Evolutionary conservation across 352 stramenopile genomes (phyloP).

Genomic region (Pelagophyceae sp.): DNA sequence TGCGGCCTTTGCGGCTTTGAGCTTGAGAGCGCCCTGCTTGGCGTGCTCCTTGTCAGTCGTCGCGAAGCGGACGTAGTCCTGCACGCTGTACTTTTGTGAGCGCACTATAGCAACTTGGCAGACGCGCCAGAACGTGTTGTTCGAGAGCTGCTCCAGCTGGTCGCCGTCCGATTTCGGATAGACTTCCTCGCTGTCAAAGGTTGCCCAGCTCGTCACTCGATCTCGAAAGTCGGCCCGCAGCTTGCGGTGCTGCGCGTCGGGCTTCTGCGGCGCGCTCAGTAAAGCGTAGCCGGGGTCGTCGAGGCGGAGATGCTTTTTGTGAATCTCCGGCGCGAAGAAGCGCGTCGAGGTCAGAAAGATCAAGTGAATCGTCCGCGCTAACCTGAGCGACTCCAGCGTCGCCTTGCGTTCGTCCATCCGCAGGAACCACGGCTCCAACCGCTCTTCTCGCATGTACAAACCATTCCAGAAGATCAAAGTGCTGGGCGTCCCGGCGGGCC

Average conservation of each 20-base stretch:
- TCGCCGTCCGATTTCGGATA: too few species aligned
- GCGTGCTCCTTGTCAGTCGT: too few species aligned
- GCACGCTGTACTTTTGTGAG: too few species aligned
- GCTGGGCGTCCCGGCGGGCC: not conserved
- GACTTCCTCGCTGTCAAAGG: too few species aligned
- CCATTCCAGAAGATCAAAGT: constrained; percentile 13
- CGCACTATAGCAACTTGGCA: too few species aligned
- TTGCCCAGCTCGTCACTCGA: not conserved
- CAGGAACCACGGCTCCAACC: not conserved
- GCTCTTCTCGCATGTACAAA: constrained; percentile 9
- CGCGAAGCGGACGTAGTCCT: too few species aligned
- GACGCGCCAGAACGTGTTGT: too few species aligned
- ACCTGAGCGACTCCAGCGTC: not conserved
- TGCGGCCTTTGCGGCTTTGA: too few species aligned
- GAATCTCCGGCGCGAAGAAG: constrained; percentile 9
- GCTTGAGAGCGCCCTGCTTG: too few species aligned
- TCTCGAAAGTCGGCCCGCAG: not conserved
- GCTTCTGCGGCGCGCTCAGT: not conserved
- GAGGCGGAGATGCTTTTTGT: not conserved
- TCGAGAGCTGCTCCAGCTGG: not conserved
- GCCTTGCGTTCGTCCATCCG: not conserved
- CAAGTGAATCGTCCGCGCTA: not conserved
- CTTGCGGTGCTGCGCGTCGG: not conserved
- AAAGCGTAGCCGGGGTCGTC: not conserved
- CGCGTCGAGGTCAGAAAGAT: constrained; percentile 1